Evolutionary conservation across 495 filamentous ascomycete genomes (phyloP).

Genomic region (Penicillium pancosmium): DNA sequence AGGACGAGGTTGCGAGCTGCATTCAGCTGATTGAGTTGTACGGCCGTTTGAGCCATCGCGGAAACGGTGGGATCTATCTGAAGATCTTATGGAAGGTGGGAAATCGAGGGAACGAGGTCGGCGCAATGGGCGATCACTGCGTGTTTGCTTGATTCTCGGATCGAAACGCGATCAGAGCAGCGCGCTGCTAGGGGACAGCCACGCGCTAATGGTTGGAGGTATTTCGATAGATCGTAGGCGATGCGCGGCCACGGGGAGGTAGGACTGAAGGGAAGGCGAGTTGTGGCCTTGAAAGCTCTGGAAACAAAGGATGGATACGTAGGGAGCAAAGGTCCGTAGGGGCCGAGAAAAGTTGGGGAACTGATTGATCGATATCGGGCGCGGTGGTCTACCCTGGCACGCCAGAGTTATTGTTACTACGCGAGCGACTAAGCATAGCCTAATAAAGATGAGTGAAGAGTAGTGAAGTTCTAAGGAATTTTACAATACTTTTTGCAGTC

Average conservation of each 20-base stretch:
- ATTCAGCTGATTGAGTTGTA: conserved; percentile 81
- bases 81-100: background rate
- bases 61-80: conserved; percentile 13
- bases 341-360: conserved; percentile 27
- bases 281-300: background rate
- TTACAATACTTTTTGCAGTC: background rate
- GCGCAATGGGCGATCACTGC: background rate
- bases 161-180: background rate
- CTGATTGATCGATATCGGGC: background rate
- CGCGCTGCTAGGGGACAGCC: conserved; percentile 2
- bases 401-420: background rate
- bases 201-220: background rate
- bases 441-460: too few species aligned
- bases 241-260: background rate
- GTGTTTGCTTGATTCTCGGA: background rate
- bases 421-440: background rate
- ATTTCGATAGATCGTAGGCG: background rate
- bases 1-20: conserved; percentile 86
- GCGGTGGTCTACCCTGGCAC: background rate
- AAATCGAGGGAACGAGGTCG: background rate
- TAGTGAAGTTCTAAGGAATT: background rate
- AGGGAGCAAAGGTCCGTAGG: conserved; percentile 20
- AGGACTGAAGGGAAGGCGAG: background rate
- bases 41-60: conserved; percentile 47
- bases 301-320: conserved; percentile 8